Evolutionary conservation across 192 early-diverging fungal genomes (phyloP), one percentile per base, ranked within the genome.

Genomic region (Backusella macrospora): DNA sequence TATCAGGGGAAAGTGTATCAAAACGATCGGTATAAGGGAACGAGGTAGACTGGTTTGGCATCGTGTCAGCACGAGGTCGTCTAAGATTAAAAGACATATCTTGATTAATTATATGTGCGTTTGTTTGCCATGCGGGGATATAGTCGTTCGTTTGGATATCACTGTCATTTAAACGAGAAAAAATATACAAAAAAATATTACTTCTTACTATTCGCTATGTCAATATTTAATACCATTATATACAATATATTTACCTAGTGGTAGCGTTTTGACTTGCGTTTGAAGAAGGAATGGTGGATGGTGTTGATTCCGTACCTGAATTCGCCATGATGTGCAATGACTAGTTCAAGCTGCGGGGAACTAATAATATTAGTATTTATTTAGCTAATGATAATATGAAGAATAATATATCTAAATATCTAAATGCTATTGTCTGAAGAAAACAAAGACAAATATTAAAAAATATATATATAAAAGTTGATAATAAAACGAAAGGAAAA

Each of bases 21-120:
- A 49, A 47, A 13, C 48, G 43, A 40, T 65, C 47, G 38, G 65
- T 74, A 34, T 74, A 74, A 8, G 65, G 65, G 26, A 68, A 74
- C 63, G 65, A 65, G 29, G 73, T 74, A 1, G 75, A 76, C 9
- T 70, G 74, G 6, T 70, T 71, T 10, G 75, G 75, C 75, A 76
- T 76, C 1, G 75, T 76, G 26, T 76, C 75, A 26, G 75, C 75
- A 29, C 75, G 75, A 12, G 69, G 75, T 55, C 75, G 34, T 16
- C 75, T 70, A 34, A 64, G 26, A 12, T 15, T 16, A 52, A 47
- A 71, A 4, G 52, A 59, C 26, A 59, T 26, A 13, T 59, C 52
- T 59, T 59, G 52, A 59, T 59, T 59, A 13, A 59, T 29, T 59
- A 59, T 59, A 12, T 59, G 52, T 26, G 52, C 21, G 26, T 59